Evolutionary conservation across 2,329 filamentous ascomycete species (phyloP).

Genomic region (Colletotrichum phormii): DNA sequence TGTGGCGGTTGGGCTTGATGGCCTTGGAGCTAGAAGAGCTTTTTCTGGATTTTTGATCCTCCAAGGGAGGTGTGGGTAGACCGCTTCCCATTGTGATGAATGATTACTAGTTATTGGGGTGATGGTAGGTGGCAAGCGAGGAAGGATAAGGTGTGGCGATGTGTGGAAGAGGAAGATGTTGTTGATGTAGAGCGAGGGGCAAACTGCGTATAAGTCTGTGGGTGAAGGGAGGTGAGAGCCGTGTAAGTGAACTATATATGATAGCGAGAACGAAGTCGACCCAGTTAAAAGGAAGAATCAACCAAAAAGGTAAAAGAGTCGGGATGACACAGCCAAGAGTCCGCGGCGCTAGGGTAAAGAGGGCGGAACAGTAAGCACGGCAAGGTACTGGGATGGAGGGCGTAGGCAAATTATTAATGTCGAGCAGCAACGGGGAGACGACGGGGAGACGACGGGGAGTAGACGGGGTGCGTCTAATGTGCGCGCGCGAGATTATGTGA

Average conservation of each 20-base stretch:
- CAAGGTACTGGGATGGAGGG: constrained; percentile 28
- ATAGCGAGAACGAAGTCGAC: constrained; percentile 29
- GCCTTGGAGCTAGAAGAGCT: constrained; percentile 56
- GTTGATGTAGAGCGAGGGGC: constrained; percentile 21
- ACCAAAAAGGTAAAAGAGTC: constrained; percentile 26
- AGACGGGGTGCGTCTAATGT: constrained; percentile 36
- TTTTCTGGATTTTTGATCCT: constrained; percentile 58
- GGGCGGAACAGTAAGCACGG: constrained; percentile 32
- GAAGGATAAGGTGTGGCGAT: constrained; percentile 1
- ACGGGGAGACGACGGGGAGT: constrained; percentile 10
- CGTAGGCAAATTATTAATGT: constrained; percentile 37
- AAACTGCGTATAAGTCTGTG: constrained; percentile 27
- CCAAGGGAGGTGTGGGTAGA: constrained; percentile 65
- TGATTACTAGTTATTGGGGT: constrained; percentile 6
- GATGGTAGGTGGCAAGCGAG: neutral
- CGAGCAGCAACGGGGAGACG: constrained; percentile 17
- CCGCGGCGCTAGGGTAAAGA: constrained; percentile 27
- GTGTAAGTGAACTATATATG: constrained; percentile 35
- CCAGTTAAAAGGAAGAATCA: constrained; percentile 20
- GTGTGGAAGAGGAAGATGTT: neutral
- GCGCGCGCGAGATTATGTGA: constrained; percentile 36
- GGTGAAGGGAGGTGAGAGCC: constrained; percentile 2
- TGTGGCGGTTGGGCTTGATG: constrained; percentile 62
- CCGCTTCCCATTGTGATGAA: constrained; percentile 59
- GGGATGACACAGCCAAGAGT: constrained; percentile 37